These are phyloP conservation scores for Catunica adiposa DNA, from an alignment of 2,329 filamentous ascomycete species.

Conservation along the genomic window DNA sequence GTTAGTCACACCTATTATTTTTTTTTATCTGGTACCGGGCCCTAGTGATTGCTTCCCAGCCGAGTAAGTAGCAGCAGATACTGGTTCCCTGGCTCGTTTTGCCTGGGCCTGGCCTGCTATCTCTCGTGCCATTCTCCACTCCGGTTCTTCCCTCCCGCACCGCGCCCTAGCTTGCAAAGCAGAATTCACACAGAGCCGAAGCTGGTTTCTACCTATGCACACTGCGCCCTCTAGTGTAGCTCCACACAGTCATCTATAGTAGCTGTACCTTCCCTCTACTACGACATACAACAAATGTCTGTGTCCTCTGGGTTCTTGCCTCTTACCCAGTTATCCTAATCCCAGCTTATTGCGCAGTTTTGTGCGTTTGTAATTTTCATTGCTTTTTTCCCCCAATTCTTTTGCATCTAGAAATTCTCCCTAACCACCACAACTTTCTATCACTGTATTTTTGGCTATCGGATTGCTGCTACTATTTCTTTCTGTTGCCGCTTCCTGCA, in stretches of 20 bases:
- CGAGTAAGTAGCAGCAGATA: neutral
- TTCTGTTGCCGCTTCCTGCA: no score
- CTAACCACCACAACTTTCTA: no score
- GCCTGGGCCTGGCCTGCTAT: neutral
- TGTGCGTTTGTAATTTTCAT: neutral
- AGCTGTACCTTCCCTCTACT: neutral
- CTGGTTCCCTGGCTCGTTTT: neutral
- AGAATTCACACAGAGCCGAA: neutral
- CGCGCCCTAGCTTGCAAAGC: neutral
- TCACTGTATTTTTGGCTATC: no score
- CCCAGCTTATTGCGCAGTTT: neutral
- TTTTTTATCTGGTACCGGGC: no score
- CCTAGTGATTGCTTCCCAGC: neutral
- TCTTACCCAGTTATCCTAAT: neutral
- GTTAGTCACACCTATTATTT: neutral
- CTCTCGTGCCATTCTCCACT: neutral
- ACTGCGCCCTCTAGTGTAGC: no score
- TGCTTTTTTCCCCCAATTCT: neutral
- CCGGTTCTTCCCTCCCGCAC: neutral
- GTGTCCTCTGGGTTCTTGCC: neutral
- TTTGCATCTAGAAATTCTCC: neutral
- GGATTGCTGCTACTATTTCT: no score
- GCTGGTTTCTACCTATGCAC: neutral
- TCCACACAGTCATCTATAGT: no score
- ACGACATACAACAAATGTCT: neutral